phyloP scores from a whole-genome alignment of 108 stramenopile species.

The Pseudonitzschia multistriata region DNA sequence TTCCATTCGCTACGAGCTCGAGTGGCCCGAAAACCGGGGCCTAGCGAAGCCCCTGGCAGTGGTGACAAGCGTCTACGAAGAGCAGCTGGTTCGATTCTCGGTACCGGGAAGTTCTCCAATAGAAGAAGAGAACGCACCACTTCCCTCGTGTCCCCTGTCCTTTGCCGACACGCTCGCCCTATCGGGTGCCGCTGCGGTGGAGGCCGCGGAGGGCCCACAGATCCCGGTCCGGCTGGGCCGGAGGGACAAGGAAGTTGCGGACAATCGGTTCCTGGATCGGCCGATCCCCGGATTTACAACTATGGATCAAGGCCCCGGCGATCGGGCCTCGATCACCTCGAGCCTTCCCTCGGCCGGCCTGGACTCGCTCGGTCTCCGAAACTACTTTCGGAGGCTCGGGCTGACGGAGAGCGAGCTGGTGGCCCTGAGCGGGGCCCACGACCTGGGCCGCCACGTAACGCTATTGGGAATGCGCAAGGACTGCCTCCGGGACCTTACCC shows the following conservation, averaged over 20 bases:
- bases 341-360: slow-evolving; percentile 56
- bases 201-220: slow-evolving; percentile 43
- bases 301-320: neutral
- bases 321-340: slow-evolving; percentile 40
- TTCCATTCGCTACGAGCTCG: slow-evolving; percentile 61
- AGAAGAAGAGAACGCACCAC: neutral
- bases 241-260: slow-evolving; percentile 36
- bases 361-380: slow-evolving; percentile 55
- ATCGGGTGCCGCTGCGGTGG: slow-evolving; percentile 47
- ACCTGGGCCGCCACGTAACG: slow-evolving; percentile 61
- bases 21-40: slow-evolving; percentile 54
- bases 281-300: slow-evolving; percentile 7
- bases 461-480: slow-evolving; percentile 51
- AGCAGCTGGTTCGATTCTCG: neutral
- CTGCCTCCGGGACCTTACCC: slow-evolving; percentile 51
- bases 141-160: slow-evolving; percentile 17
- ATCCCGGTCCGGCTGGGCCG: slow-evolving; percentile 49
- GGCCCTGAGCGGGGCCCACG: slow-evolving; percentile 54
- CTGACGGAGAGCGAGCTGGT: slow-evolving; percentile 56
- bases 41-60: slow-evolving; percentile 44
- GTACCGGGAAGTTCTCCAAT: neutral
- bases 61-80: slow-evolving; percentile 25
- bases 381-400: slow-evolving; percentile 54
- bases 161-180: slow-evolving; percentile 64
- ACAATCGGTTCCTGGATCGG: slow-evolving; percentile 25